A percentile compares a stretch with the other conserved stretches of the same genome.
Evolutionary conservation across 345 rosid genomes (phyloP).

Genomic region (Psidium guajava): DNA sequence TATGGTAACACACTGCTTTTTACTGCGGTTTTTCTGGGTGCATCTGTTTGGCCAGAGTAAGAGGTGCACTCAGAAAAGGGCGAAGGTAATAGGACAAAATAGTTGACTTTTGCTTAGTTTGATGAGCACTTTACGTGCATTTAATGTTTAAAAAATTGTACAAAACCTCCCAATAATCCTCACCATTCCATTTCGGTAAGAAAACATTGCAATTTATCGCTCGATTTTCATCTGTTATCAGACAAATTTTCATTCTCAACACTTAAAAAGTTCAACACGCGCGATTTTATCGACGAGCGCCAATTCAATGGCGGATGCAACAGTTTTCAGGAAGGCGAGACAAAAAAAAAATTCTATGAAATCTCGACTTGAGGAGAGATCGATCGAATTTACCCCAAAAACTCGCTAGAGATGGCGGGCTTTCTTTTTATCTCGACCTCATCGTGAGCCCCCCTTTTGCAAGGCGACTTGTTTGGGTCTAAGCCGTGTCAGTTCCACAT

Average conservation of each 20-base stretch:
- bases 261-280: too few species aligned
- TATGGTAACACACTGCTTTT: not conserved
- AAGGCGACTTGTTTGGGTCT: too few species aligned
- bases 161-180: not conserved
- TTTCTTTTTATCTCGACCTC: not conserved
- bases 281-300: not conserved
- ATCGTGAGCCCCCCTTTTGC: not conserved
- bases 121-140: too few species aligned
- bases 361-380: not conserved
- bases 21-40: not conserved
- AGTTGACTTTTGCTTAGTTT: not conserved
- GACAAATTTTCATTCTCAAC: not conserved
- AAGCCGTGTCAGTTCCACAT: too few species aligned
- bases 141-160: not conserved
- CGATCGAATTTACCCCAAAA: not conserved
- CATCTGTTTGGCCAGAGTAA: too few species aligned
- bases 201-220: not conserved
- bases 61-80: too few species aligned
- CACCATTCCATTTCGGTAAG: not conserved
- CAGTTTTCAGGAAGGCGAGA: not conserved
- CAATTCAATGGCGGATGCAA: not conserved
- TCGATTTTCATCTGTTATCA: not conserved
- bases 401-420: not conserved
- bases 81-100: not conserved
- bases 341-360: not conserved